Evolutionary conservation across 805 yeast species (phyloP).

Genomic region (Lachancea cidri): DNA sequence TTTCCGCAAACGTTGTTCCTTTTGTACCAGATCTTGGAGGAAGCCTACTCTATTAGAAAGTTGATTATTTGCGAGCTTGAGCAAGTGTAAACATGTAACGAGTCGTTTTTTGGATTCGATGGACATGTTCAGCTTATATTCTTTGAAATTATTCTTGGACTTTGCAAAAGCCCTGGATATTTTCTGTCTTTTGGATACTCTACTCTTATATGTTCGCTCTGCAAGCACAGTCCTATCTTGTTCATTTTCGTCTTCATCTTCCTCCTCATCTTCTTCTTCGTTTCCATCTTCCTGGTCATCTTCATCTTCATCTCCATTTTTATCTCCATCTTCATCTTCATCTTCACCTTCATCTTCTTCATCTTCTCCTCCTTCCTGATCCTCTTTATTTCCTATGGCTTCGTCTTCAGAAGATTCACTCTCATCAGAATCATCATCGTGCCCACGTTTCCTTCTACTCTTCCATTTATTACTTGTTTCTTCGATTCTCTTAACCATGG

Average conservation of each 20-base stretch:
- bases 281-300: too few species aligned
- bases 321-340: too few species aligned
- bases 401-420: not conserved
- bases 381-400: too few species aligned
- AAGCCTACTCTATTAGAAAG: conserved; percentile 60
- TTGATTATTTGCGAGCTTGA: conserved; percentile 76
- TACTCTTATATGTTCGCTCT: conserved; percentile 6
- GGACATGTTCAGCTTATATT: conserved; percentile 38
- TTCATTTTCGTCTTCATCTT: too few species aligned
- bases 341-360: too few species aligned
- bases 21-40: conserved; percentile 53
- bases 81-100: conserved; percentile 71
- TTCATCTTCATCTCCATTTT: too few species aligned
- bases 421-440: conserved; percentile 18
- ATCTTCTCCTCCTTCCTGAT: too few species aligned
- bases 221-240: conserved; percentile 7
- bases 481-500: conserved; percentile 31
- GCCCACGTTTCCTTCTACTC: not conserved
- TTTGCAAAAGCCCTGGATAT: conserved; percentile 18
- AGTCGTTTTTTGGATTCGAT: conserved; percentile 71
- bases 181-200: conserved; percentile 5
- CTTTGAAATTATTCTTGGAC: conserved; percentile 34
- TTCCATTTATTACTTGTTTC: conserved; percentile 8
- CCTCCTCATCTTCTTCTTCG: too few species aligned
- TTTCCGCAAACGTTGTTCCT: conserved; percentile 35